These are phyloP conservation scores for Ogataea methanolica DNA, from an alignment of 805 yeast species.

Conservation along the genomic window DNA sequence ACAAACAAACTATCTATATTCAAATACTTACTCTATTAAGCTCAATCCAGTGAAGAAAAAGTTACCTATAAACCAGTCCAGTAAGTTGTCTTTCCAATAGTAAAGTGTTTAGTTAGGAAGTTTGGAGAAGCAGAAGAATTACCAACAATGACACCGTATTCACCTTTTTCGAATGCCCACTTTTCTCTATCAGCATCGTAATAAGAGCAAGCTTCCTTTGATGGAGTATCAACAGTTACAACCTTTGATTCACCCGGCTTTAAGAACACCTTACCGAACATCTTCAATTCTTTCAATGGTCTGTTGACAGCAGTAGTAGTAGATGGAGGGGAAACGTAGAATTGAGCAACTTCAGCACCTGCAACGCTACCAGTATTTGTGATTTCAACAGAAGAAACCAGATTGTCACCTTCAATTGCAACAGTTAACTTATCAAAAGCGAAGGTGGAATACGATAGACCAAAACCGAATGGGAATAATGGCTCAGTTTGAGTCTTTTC, in stretches of 20 bases:
- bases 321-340: conserved; percentile 39
- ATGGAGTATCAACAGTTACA: conserved; percentile 34
- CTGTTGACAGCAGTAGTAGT: conserved; percentile 35
- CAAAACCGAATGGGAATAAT: conserved; percentile 41
- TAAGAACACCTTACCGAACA: conserved; percentile 40
- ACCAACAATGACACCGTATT: conserved; percentile 45
- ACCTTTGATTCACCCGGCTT: conserved; percentile 27
- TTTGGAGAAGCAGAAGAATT: conserved; percentile 19
- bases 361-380: conserved; percentile 40
- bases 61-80: conserved; percentile 10
- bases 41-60: no score
- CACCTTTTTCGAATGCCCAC: conserved; percentile 52
- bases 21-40: no score
- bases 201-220: conserved; percentile 50
- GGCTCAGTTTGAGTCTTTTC: conserved; percentile 33
- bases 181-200: conserved; percentile 44
- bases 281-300: conserved; percentile 56
- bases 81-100: conserved; percentile 4
- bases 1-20: no score
- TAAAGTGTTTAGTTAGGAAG: conserved; percentile 4
- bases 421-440: conserved; percentile 27
- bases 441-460: conserved; percentile 39
- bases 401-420: conserved; percentile 14
- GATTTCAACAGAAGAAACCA: conserved; percentile 33
- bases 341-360: conserved; percentile 54